Percentiles rank a stretch among this genome's conserved stretches.
These are phyloP conservation scores for grape (Vitis vinifera) DNA, from an alignment of 164 flowering plant species.

Conservation along the genomic window DNA sequence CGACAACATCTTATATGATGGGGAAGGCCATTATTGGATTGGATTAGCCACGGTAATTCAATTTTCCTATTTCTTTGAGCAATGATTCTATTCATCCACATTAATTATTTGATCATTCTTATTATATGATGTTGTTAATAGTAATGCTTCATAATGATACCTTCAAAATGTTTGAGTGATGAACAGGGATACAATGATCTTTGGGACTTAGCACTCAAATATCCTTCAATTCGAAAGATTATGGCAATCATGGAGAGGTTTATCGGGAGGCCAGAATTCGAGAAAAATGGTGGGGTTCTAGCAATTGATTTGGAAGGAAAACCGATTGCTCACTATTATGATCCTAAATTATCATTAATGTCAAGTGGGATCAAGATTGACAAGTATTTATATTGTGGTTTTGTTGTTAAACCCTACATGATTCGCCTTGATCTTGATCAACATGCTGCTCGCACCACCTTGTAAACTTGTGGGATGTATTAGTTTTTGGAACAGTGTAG, in stretches of 20 bases:
- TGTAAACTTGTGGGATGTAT: background rate
- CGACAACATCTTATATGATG: conserved; percentile 67
- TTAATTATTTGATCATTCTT: too few species aligned
- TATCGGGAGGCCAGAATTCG: conserved; percentile 2
- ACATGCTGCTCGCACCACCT: conserved; percentile 21
- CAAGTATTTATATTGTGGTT: conserved; percentile 50
- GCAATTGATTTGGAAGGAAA: conserved; percentile 61
- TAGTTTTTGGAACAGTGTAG: too few species aligned
- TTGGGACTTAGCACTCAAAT: conserved; percentile 20
- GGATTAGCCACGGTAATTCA: conserved; percentile 47
- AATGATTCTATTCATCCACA: too few species aligned
- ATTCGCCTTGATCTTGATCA: conserved; percentile 42
- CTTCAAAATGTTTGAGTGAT: too few species aligned
- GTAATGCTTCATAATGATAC: too few species aligned
- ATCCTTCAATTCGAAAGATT: conserved; percentile 45
- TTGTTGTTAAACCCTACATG: conserved; percentile 33
- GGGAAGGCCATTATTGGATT: conserved; percentile 70
- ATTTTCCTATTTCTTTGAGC: background rate
- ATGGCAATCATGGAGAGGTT: conserved; percentile 27
- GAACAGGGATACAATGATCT: background rate
- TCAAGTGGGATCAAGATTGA: conserved; percentile 53
- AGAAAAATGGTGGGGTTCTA: conserved; percentile 41
- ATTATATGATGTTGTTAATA: too few species aligned
- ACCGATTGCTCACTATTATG: conserved; percentile 43
- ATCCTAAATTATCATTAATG: conserved; percentile 23